Percentiles rank a stretch among this genome's conserved stretches.
phyloP scores from a whole-genome alignment of 495 filamentous ascomycete species.

The Neurospora sp. region DNA sequence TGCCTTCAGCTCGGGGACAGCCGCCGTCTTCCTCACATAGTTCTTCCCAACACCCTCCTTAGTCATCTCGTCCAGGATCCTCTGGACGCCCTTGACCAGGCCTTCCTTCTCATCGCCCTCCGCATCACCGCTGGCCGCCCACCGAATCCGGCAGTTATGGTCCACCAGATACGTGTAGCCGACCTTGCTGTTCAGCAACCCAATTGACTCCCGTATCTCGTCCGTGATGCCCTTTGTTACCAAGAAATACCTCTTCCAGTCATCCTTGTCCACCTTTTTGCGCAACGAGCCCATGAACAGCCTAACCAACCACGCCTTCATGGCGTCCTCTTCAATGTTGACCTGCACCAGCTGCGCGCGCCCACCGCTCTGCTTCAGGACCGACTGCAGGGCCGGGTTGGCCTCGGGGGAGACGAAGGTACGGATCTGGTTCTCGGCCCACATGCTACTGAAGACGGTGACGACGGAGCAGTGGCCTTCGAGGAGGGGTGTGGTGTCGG shows the following conservation, averaged over 20 bases:
- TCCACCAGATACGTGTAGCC: constrained; percentile 94
- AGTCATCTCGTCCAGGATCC: constrained; percentile 52
- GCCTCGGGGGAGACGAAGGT: constrained; percentile 53
- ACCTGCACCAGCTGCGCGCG: constrained; percentile 66
- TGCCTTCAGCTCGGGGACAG: not conserved
- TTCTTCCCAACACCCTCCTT: constrained; percentile 15
- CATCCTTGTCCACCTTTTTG: constrained; percentile 40
- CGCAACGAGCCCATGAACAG: constrained; percentile 57
- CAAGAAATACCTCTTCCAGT: constrained; percentile 72
- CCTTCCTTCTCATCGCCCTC: constrained; percentile 58
- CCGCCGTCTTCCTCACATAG: constrained; percentile 5
- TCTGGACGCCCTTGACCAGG: constrained; percentile 56
- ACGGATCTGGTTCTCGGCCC: constrained; percentile 73
- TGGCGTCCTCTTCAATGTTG: constrained; percentile 70
- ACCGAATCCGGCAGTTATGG: constrained; percentile 76
- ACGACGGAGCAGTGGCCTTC: constrained; percentile 66
- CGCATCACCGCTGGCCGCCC: constrained; percentile 82
- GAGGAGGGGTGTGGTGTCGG: constrained; percentile 64
- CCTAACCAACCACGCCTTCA: constrained; percentile 67
- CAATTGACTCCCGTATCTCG: constrained; percentile 64
- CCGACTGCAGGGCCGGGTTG: constrained; percentile 54
- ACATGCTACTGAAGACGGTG: constrained; percentile 65
- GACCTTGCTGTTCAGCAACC: constrained; percentile 75
- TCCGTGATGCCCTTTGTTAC: constrained; percentile 67
- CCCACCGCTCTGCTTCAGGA: constrained; percentile 35